These are phyloP conservation scores for Leishmania mexicana DNA, from an alignment of 208 protist genomes.

Conservation along the genomic window DNA sequence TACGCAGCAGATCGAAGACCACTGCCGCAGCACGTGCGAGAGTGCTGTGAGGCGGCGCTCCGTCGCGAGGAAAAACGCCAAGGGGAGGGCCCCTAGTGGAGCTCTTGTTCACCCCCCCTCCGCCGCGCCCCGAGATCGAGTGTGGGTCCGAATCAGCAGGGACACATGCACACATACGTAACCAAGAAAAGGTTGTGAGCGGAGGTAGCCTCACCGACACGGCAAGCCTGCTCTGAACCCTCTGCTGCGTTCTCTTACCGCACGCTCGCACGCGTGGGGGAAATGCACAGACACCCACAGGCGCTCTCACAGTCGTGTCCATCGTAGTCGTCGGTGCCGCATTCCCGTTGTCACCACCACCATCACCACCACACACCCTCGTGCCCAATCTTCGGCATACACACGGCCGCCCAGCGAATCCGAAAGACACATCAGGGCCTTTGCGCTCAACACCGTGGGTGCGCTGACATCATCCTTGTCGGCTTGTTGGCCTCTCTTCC, in stretches of 20 bases:
- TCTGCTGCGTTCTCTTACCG: background rate
- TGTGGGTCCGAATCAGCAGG: background rate
- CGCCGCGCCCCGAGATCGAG: background rate
- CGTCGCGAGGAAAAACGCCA: background rate
- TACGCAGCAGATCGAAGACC: background rate
- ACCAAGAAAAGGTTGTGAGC: background rate
- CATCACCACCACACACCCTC: background rate
- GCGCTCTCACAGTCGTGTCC: background rate
- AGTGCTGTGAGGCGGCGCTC: constrained; percentile 11
- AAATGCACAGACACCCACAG: background rate
- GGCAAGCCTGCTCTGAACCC: background rate
- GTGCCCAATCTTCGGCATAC: background rate
- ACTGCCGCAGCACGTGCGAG: background rate
- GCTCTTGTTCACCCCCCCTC: background rate
- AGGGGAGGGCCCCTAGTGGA: background rate
- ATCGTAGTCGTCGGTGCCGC: background rate
- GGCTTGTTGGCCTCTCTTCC: too few species aligned
- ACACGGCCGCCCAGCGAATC: too few species aligned
- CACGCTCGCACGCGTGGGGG: background rate
- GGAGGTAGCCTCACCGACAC: background rate
- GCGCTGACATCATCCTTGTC: too few species aligned
- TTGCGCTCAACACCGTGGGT: background rate
- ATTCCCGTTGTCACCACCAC: background rate
- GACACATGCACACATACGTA: background rate
- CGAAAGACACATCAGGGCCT: background rate